Evolutionary conservation across 257 asterid genomes (phyloP), one percentile per base, ranked within the genome.

Genomic region (Thymus quinquecostatus): DNA sequence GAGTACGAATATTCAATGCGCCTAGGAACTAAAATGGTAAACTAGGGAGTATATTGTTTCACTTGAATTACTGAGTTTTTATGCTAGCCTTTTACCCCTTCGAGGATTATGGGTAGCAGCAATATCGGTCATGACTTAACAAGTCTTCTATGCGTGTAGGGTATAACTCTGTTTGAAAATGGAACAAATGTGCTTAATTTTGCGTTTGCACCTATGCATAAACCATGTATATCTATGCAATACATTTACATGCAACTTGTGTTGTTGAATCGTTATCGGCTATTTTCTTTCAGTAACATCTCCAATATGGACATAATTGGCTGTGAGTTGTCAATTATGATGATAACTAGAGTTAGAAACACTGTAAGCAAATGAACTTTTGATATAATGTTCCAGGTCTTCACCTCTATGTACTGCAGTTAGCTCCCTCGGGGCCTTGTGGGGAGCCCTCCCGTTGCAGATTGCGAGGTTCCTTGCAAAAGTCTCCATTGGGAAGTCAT

Each of bases 381-480:
- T 47, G 54, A 40, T 30, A 60, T 56, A 47, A 49, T 62, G 40
- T 71, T 62, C 69, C 83, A 92, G 98, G 79, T 86, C 92, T 62
- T 69, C 82, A 47, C 53, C 76, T 65, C 61, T 86, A 50, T 79
- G 91, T 64, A 68, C 78, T 60, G 79, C 75, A 68, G 9, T 84
- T 60, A 86, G 99, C 79, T 84, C 79, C 51, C 6, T 86, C 36
- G 96, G 86, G 36, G 86, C 89, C 72, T 77, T 89, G 38, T 51
- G 91, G 43, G 95, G 95, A 75, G 76, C 63, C 72, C 79, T 91
- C 66, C 97, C 97, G 10, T 66, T 59, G 77, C 72, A 75, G 70
- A 50, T 84, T 66, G 73, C 84, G 13, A 81, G 76, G 67, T 83
- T 84, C 72, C 69, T 91, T 48, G 85, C 83, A 65, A 88, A 81